Conservation (phyloP, 179 eudicot genomes). For the Sideroxylon spinosum region DNA sequence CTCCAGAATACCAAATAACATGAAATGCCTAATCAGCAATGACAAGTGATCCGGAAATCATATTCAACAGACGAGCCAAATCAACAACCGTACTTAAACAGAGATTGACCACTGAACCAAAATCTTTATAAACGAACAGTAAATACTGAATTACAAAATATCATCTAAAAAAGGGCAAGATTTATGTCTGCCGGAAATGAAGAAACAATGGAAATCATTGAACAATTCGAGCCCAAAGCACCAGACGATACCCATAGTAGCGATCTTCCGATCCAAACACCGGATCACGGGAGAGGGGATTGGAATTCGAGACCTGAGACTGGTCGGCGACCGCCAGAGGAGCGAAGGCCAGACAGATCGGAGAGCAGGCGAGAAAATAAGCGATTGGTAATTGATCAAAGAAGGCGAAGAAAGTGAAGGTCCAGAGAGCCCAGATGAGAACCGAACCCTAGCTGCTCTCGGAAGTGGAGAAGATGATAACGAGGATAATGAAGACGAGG, state of each 20-base stretch:
- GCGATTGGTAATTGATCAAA: slow-evolving; percentile 30
- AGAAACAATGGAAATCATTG: background rate
- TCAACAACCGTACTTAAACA: background rate
- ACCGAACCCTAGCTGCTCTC: slow-evolving; percentile 28
- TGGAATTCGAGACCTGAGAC: slow-evolving; percentile 49
- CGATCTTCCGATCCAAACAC: slow-evolving; percentile 57
- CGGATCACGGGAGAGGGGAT: slow-evolving; percentile 46
- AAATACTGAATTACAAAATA: background rate
- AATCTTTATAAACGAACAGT: background rate
- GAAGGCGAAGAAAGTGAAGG: background rate
- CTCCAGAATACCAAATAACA: background rate
- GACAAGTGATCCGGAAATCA: background rate
- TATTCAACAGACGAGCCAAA: background rate
- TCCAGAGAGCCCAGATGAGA: slow-evolving; percentile 26
- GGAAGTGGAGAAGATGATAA: slow-evolving; percentile 30
- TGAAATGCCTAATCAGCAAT: background rate
- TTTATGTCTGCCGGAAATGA: background rate
- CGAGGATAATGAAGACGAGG: slow-evolving; percentile 20
- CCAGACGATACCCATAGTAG: slow-evolving; percentile 66
- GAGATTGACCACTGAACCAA: background rate
- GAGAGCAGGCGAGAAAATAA: slow-evolving; percentile 33
- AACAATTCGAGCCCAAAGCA: background rate
- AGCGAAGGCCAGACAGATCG: slow-evolving; percentile 36
- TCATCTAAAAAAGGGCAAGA: background rate
- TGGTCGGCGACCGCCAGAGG: slow-evolving; percentile 54